Percentiles rank a stretch among this genome's conserved stretches.
These are phyloP conservation scores for Chaetomium strumarium DNA, from an alignment of 2,329 filamentous ascomycete species.

Conservation along the genomic window DNA sequence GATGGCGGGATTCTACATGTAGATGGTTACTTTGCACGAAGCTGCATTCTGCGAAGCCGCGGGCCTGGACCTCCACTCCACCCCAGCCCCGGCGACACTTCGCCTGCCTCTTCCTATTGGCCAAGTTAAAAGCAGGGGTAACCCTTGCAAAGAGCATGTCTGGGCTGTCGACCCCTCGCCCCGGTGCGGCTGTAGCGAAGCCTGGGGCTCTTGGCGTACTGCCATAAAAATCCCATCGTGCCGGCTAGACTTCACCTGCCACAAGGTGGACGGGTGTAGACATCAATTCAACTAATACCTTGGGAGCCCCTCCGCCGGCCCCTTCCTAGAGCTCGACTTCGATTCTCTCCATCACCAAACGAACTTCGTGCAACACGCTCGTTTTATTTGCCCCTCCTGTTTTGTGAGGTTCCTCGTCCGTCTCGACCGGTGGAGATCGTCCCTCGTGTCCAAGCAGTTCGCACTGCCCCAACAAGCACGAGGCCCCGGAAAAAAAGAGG, in stretches of 20 bases:
- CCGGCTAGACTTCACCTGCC: conserved; percentile 1
- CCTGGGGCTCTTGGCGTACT: too few relatives aligned
- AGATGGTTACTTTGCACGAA: neutral
- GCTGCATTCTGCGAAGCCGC: conserved; percentile 1
- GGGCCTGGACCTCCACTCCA: conserved; percentile 6
- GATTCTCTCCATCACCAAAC: neutral
- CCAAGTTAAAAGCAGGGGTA: neutral
- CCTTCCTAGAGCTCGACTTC: conserved; percentile 7
- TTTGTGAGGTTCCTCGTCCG: neutral
- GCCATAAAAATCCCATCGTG: neutral
- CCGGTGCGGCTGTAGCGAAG: conserved; percentile 5
- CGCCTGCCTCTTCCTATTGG: conserved; percentile 3
- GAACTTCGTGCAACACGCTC: conserved; percentile 15
- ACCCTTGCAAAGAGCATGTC: neutral
- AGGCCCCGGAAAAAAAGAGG: neutral
- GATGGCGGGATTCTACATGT: neutral
- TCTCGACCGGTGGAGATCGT: conserved; percentile 15
- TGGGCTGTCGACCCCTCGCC: neutral
- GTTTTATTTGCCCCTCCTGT: conserved; percentile 9
- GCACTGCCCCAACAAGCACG: neutral
- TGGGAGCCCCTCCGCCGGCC: conserved; percentile 9
- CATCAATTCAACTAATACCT: conserved; percentile 13
- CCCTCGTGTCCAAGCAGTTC: neutral
- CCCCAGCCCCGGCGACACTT: neutral
- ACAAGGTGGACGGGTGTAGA: neutral